Conservation (phyloP, 148 eudicot species). For the Heliamphora exappendiculata region DNA sequence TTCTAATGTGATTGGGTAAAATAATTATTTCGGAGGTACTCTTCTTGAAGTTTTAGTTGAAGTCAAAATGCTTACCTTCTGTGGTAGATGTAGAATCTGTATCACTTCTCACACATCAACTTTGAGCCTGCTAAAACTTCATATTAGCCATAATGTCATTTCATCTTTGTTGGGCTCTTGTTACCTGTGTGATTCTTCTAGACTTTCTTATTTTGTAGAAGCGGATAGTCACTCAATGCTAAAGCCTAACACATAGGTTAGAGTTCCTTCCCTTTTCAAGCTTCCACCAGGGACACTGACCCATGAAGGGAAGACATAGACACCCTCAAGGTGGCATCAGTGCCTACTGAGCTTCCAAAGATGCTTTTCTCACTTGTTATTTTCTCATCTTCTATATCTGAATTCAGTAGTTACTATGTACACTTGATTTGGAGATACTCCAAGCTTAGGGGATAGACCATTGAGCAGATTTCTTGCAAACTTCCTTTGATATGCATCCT, state of each 20-base stretch:
- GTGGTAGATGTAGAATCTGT: neutral
- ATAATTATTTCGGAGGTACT: neutral
- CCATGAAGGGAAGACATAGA: no score
- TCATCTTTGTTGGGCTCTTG: neutral
- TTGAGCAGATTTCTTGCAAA: neutral
- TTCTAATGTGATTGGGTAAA: neutral
- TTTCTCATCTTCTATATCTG: neutral
- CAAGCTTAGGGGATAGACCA: neutral
- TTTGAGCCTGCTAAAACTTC: neutral
- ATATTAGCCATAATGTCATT: neutral
- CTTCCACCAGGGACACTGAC: neutral
- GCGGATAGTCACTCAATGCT: neutral
- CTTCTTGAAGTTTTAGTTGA: neutral
- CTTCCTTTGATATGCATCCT: neutral
- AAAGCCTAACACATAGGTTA: neutral
- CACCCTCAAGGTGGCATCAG: neutral
- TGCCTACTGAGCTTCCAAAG: conserved; percentile 1
- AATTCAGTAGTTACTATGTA: neutral
- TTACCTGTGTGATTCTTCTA: neutral
- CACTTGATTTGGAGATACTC: neutral
- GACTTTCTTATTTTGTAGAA: neutral
- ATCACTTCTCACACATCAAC: neutral
- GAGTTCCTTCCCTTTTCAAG: neutral
- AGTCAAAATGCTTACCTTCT: conserved; percentile 1
- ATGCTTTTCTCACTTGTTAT: neutral